Evolutionary conservation across 2,329 filamentous ascomycete genomes (phyloP), one percentile per base, ranked within the genome.

Genomic region (Cercospora citrullina): DNA sequence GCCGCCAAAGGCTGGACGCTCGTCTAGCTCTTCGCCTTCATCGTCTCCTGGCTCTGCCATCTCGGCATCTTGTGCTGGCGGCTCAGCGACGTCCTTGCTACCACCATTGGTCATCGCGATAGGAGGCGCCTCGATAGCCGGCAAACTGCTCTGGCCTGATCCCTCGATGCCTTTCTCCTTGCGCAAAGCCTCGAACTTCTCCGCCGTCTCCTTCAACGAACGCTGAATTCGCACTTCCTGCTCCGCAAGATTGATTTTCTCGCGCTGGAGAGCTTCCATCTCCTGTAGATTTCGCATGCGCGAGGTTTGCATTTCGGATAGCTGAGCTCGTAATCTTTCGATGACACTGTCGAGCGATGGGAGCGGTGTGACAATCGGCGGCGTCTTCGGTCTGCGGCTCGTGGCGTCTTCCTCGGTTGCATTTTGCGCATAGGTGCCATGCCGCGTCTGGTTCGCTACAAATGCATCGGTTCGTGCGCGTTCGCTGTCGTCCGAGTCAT

Each of bases 391-490:
- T 10, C 83, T 77, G 21, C 83, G 76, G 55, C 63, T 63, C 21
- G 66, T 51, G 4, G 63, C 42, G 14, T 69, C 70, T 10, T 60
- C 42, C 3, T 55, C 60, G 18, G 63, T 62, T 5, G 64, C 55
- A 53, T 39, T 31, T 26, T 69, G 72, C 33, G 63, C 77, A 74
- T 94, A 94, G 81, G 95, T 90, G n/a, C 93, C 94, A 3, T 92
- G 91, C 21, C 91, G 87, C 8, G 92, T 94, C 81, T 98, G 94
- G 4, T 92, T 90, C 10, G 89, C 87, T 79, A 97, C 94, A 80
- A 96, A 98, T 0, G 92, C 94, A 2, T 90, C 92, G 66, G 89
- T 89, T 16, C 87, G 82, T 72, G 87, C 87, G 42, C 84, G 79
- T 70, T 89, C 87, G 1, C 86, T 87, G 71, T 90, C 86, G 76